Evolutionary conservation across 2,329 filamentous ascomycete genomes (phyloP).

Genomic region (Lachnellula subtilissima): DNA sequence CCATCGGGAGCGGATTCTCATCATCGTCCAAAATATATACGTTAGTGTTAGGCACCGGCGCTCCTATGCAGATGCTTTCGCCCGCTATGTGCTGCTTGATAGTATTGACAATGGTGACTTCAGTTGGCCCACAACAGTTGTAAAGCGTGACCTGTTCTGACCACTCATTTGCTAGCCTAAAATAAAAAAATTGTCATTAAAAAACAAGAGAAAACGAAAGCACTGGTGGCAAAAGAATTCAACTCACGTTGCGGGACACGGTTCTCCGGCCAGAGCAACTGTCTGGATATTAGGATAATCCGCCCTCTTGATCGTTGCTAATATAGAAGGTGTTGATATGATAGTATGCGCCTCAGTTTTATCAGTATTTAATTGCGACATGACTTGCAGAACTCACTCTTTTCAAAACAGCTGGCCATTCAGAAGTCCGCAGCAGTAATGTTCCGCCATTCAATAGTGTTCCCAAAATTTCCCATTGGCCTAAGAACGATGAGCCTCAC

Average conservation of each 20-base stretch:
- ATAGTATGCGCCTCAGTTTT: slow-evolving; percentile 37
- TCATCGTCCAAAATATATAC: slow-evolving; percentile 42
- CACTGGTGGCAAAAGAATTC: too few relatives aligned
- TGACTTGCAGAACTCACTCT: slow-evolving; percentile 33
- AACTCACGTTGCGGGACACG: slow-evolving; percentile 41
- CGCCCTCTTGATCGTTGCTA: slow-evolving; percentile 43
- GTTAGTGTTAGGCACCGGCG: slow-evolving; percentile 51
- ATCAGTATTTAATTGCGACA: too few relatives aligned
- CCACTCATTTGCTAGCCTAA: slow-evolving; percentile 51
- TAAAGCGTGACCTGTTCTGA: slow-evolving; percentile 44
- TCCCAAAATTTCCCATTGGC: slow-evolving; percentile 55
- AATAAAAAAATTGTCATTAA: not conserved
- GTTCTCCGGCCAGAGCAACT: slow-evolving; percentile 52
- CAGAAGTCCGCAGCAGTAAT: slow-evolving; percentile 45
- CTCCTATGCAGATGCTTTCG: slow-evolving; percentile 47
- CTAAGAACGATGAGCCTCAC: slow-evolving; percentile 29
- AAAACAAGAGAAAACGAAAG: too few relatives aligned
- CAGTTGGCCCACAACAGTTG: slow-evolving; percentile 57
- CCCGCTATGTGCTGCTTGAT: slow-evolving; percentile 47
- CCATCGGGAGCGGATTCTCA: slow-evolving; percentile 35
- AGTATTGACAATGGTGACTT: slow-evolving; percentile 56
- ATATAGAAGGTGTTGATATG: slow-evolving; percentile 51
- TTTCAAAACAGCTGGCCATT: slow-evolving; percentile 43
- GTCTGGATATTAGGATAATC: slow-evolving; percentile 48
- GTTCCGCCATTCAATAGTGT: slow-evolving; percentile 54